Evolutionary conservation across 305 asterid genomes (phyloP), one percentile per base, ranked within the genome.

Genomic region (Rubia balearica): DNA sequence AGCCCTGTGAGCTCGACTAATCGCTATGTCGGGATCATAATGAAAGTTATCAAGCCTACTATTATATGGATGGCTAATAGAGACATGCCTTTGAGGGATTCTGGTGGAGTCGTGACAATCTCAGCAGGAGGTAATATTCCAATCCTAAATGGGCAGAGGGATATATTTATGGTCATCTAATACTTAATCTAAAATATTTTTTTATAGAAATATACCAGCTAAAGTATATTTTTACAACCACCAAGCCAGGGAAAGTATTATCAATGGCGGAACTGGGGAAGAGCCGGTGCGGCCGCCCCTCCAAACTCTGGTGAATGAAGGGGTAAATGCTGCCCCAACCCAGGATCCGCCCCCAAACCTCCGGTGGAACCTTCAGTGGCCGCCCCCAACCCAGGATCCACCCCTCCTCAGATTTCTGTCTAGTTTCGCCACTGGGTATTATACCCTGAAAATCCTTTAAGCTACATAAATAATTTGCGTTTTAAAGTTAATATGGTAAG

Each of bases 41-140:
- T 24, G 70, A 82, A 82, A 53, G 41, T 67, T 61, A 83, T 84
- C 22, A 78, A 71, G 41, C 33, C 1, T 16, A 73, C 78, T 7
- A 84, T 80, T 66, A 53, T 82, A 22, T 84, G 86, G 83, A 80
- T 82, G 57, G 90, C 87, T 41, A 84, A 86, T 62, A 82, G 87
- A 77, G 80, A 82, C 63, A 71, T 30, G 8, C 87, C 89, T 48
- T 59, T 83, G 21, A 79, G 79, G 41, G 83, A 79, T 73, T 74
- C 78, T 8, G 41, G 10, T 8, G 90, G 86, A 57, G 70, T 61
- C 5, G 16, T 86, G 19, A 42, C 75, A 53, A 77, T 84, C 40
- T 81, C 81, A 24, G 76, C 67, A 30, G 84, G 79, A 3, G 82
- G 88, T 13, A 84, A 81, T 75, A 80, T 84, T 42, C n/a, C n/a